Percentiles rank a stretch among this genome's conserved stretches.
These are phyloP conservation scores for Botrytis fragariae DNA, from an alignment of 2,329 filamentous ascomycete genomes.

Conservation along the genomic window DNA sequence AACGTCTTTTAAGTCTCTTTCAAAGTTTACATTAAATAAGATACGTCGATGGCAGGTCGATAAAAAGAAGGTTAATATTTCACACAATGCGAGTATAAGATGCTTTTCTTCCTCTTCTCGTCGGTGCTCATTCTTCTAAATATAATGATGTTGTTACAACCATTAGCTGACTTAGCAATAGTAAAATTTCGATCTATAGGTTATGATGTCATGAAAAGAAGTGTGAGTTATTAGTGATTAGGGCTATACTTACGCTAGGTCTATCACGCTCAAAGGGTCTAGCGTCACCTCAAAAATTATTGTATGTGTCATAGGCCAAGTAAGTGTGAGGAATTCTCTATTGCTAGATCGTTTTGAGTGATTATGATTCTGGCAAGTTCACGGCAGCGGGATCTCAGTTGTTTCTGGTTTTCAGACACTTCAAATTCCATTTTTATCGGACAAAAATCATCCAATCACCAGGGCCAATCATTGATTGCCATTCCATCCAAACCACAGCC, in stretches of 20 bases:
- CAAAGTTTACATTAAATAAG: too few species aligned
- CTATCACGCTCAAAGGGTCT: not conserved
- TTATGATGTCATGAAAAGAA: not conserved
- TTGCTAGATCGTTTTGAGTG: not conserved
- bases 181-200: not conserved
- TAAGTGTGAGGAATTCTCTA: not conserved
- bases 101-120: not conserved
- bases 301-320: not conserved
- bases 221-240: not conserved
- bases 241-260: not conserved
- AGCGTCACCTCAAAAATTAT: not conserved
- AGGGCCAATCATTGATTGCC: not conserved
- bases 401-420: not conserved
- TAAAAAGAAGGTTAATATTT: too few species aligned
- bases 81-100: not conserved
- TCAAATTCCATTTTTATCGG: not conserved
- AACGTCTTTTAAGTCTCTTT: not conserved
- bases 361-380: not conserved
- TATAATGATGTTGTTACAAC: not conserved
- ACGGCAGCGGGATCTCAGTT: not conserved
- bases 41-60: too few species aligned
- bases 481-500: not conserved
- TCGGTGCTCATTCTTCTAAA: not conserved
- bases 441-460: not conserved
- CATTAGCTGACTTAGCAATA: not conserved